A percentile compares a stretch with the other conserved stretches of the same genome.
These are phyloP conservation scores for Xylaria bambusicola DNA, from an alignment of 495 filamentous ascomycete species.

Conservation along the genomic window DNA sequence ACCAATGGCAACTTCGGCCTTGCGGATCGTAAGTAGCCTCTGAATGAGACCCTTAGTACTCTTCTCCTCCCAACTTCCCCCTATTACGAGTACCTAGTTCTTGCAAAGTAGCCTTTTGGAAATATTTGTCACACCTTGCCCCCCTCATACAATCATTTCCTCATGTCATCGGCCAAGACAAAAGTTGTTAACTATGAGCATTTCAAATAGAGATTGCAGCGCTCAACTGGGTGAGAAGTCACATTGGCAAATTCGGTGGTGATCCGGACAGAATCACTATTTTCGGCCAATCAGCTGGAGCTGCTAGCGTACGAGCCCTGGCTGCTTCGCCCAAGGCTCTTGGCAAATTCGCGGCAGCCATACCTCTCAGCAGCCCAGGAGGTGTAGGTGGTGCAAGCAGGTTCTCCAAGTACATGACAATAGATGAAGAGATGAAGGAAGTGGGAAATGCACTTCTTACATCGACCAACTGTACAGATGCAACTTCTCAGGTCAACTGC, in stretches of 20 bases:
- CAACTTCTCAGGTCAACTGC: slow-evolving; percentile 48
- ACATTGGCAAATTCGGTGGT: slow-evolving; percentile 64
- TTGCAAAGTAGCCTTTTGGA: too few species aligned
- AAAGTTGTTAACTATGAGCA: too few species aligned
- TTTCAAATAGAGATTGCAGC: slow-evolving; percentile 56
- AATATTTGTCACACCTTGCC: too few species aligned
- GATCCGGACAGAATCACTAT: slow-evolving; percentile 61
- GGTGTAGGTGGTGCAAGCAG: slow-evolving; percentile 48
- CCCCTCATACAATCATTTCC: too few species aligned
- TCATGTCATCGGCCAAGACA: slow-evolving; percentile 22
- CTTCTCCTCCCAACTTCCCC: background rate
- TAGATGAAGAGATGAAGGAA: slow-evolving; percentile 41
- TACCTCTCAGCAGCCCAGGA: slow-evolving; percentile 52
- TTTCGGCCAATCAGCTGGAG: slow-evolving; percentile 59
- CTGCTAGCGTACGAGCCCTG: slow-evolving; percentile 53
- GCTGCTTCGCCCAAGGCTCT: slow-evolving; percentile 53
- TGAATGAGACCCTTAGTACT: slow-evolving; percentile 27
- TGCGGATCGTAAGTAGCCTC: slow-evolving; percentile 52
- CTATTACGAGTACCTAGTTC: too few species aligned
- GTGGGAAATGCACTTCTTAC: slow-evolving; percentile 44
- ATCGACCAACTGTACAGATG: slow-evolving; percentile 43
- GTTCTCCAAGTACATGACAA: slow-evolving; percentile 51
- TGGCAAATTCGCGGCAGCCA: slow-evolving; percentile 53
- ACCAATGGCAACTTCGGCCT: slow-evolving; percentile 60
- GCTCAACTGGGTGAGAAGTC: slow-evolving; percentile 64